Base-by-base conservation (phyloP, 2,329 filamentous ascomycete genomes). In the Xylariaceae sp. region DNA sequence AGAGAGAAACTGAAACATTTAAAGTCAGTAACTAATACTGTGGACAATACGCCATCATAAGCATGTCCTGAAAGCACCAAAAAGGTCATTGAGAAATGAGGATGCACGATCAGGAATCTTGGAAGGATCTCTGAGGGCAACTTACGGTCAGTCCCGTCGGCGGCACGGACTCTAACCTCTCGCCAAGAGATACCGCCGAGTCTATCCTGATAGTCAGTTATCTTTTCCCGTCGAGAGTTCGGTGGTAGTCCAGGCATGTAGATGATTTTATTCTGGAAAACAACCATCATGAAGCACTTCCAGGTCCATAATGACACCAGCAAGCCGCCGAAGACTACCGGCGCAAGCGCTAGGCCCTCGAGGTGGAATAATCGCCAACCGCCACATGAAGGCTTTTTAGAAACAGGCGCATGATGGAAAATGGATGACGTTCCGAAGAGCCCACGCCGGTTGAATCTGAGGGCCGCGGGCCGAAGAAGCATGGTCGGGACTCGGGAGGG, bases 211-310 rank as follows among this genome's bases (percentile, higher is more conserved):
- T 88, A 90, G 61, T 87, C 81, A 2, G 73, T 71, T 36, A 92
- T 85, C 53, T 72, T 83, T 71, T 91, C 85, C 21, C 78, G 76
- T 15, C 87, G 78, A 0, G 87, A 77, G 64, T 86, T 86, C 2
- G 87, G 87, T 16, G 87, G 87, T 47, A 91, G 71, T 43, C 85
- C 86, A 0, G 88, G 86, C 74, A 90, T 89, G 70, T 91, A 92
- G 55, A 92, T 87, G 65, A 92, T 89, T 66, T 86, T 86, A 65
- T 92, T 89, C 70, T 92, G 88, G 66, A 91, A 87, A 4, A 87
- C 61, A 26, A 92, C 76, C 72, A 91, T 82, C 83, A 89, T 88
- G 49, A 83, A 69, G 65, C 87, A 90, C 65, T 85, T 84, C 76
- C 80, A 83, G 1, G 71, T 73, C 78, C 79, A 92, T 13, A 92